Evolutionary conservation across 805 yeast species (phyloP), one percentile per base, ranked within the genome.

Genomic region (Yarrowia divulgata): DNA sequence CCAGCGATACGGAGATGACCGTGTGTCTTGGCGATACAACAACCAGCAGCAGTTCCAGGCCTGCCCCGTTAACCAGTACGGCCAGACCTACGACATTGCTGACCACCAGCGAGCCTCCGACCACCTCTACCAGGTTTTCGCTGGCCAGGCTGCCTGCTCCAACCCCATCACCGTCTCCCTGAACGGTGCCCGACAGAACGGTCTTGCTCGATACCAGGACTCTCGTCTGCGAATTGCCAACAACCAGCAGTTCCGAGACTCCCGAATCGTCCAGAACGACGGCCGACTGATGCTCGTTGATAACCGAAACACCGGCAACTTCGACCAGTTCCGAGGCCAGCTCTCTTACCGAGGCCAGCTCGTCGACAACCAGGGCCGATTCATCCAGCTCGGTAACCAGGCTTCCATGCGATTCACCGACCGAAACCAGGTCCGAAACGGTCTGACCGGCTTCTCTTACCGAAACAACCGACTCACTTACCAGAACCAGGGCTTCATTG

Each of bases 401-500:
- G 63, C 63, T 29, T 57, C 63, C 48, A 57, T 57, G 63, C 63
- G 48, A 29, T 40, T 57, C 63, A 57, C 63, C 29, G 63, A 40
- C 63, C 63, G 48, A 57, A 57, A 57, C 63, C 63, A 57, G 63
- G 63, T 57, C 63, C 63, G 63, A 57, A 40, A 57, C 37, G 63
- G 63, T 42, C 63, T 57, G 18, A 57, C 48, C 23, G 63, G 63
- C 48, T 57, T 57, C 48, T 40, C 46, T 9, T 57, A 57, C 48
- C 63, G 63, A 57, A 6, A 57, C 39, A 57, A 57, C 63, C 63
- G 37, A 12, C 48, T 57, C 16, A 40, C 48, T 12, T 57, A 40
- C 63, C 63, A 57, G 63, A 57, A 57, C 63, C 63, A 57, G 63
- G 63, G 63, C 63, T 57, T 57, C 63, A 40, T 57, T 40, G 63